Base-by-base conservation (phyloP, 805 yeast species). In the Suhomyces tanzawaensis region DNA sequence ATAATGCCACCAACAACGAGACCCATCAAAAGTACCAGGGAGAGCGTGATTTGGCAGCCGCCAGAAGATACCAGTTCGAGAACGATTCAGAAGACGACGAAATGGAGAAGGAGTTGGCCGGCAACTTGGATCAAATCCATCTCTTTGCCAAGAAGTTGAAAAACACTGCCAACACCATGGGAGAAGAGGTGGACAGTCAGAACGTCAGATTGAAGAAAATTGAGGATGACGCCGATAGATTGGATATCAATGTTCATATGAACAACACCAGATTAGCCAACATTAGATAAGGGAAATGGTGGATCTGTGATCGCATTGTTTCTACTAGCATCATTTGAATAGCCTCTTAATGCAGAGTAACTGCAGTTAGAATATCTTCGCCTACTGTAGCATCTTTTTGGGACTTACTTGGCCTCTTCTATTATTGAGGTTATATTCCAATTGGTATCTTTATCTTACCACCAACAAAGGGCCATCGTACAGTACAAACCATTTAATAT, bases 61-160 rank as follows among this genome's bases (percentile, higher is more conserved):
- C 95, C 2, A 67, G 77, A 40, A 67, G 79, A 47, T 89, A 83
- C 62, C 86, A 85, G 52, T 85, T 87, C 51, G 96, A 88, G 55
- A 85, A 84, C 34, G 97, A 91, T 61, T 80, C 81, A 34, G 97
- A 91, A 58, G 98, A 93, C 60, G 95, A 89, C 52, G 93, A 82
- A 49, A 77, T 88, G 77, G 98, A 91, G 57, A 77, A 82, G 45
- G 96, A 90, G 60, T 78, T 89, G 49, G 90, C 89, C 37, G 66
- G 76, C 46, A 93, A 93, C 53, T 68, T 91, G 60, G 90, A 85
- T 51, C 87, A 83, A 57, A 84, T 93, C 34, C 74, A 77, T 9
- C 72, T 72, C 28, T 76, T 82, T 41, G 77, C 95, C 22, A 72
- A 73, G 38, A 79, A 89, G 43, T 74, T 91, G 62, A 82, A 80